Base-by-base conservation (phyloP, 768 basidiomycete genomes). In the Suillus ampliporus region DNA sequence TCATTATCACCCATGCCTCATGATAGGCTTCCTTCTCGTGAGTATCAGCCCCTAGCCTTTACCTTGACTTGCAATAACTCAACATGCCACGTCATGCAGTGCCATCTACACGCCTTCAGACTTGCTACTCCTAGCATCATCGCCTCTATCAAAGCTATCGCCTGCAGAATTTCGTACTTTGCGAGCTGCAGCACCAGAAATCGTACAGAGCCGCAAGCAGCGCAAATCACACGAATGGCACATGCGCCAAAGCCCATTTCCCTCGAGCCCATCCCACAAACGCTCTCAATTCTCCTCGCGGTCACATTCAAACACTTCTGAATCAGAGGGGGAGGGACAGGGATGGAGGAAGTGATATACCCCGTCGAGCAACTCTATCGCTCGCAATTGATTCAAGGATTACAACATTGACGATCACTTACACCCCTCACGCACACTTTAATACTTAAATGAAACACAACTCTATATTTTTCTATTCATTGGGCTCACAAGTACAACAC, bases 211-310 rank as follows among this genome's bases (percentile, higher is more conserved):
- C 40, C 68, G 67, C 14, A 74, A 54, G 54, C 74, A 66, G 52
- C 74, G 72, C 64, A 77, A 74, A 43, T 63, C 74, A 28, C 17
- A 19, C 23, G 68, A 57, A 8, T 75, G 74, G 74, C 64, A 60
- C 19, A 58, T 57, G 14, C 68, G 64, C 10, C 64, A 62, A 3
- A 35, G 54, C 48, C 40, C 58, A 11, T 10, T n/a, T n/a, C n/a
- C 67, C 19, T 38, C 10, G 26, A 38, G 46, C n/a, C 13, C 28
- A 8, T 64, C 71, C 2, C 34, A 4, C 52, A 38, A 15, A 26
- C 21, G 53, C 15, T 26, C 53, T 17, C 53, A 38, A 23, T 54
- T 54, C 21, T 3, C 35, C 15, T 54, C 53, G 23, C 37, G 37
- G 2, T 38, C 53, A 17, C 9, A 26, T 26, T 6, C 53, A 37